These are phyloP conservation scores for Hymenoscyphus scutula DNA, from an alignment of 2,329 filamentous ascomycete species.

Conservation along the genomic window DNA sequence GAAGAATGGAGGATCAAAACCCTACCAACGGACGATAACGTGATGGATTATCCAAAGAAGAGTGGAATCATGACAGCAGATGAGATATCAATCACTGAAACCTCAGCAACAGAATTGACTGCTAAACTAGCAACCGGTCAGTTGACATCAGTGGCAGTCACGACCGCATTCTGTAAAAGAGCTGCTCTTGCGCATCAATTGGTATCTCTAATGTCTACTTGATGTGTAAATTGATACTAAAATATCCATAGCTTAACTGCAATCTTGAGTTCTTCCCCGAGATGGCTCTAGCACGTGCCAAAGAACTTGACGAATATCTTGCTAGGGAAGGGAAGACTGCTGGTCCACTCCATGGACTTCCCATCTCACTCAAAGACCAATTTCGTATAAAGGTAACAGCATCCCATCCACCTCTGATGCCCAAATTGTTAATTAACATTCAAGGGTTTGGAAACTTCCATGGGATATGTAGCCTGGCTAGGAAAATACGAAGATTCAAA, in stretches of 20 bases:
- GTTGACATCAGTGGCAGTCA: constrained; percentile 38
- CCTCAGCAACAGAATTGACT: constrained; percentile 28
- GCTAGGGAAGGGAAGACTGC: constrained; percentile 44
- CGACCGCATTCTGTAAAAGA: constrained; percentile 48
- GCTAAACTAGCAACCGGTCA: constrained; percentile 26
- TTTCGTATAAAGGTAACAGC: constrained; percentile 56
- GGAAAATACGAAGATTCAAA: constrained; percentile 69
- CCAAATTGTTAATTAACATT: not conserved
- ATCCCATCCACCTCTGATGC: not conserved
- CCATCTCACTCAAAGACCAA: constrained; percentile 58
- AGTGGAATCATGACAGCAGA: constrained; percentile 29
- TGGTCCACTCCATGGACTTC: constrained; percentile 62
- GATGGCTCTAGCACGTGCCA: constrained; percentile 44
- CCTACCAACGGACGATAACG: constrained; percentile 19
- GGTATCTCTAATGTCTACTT: constrained; percentile 11
- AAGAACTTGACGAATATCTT: constrained; percentile 44
- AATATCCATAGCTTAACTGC: constrained; percentile 32
- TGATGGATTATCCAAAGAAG: constrained; percentile 26
- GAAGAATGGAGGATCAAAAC: constrained; percentile 28
- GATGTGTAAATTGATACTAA: not conserved
- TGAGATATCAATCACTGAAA: constrained; percentile 32
- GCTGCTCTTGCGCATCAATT: constrained; percentile 49
- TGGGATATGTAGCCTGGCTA: constrained; percentile 72
- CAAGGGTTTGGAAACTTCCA: constrained; percentile 47
- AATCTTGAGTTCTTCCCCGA: constrained; percentile 48